Conservation (phyloP, 23 red algal genomes). For the Gracilaria gracilis region DNA sequence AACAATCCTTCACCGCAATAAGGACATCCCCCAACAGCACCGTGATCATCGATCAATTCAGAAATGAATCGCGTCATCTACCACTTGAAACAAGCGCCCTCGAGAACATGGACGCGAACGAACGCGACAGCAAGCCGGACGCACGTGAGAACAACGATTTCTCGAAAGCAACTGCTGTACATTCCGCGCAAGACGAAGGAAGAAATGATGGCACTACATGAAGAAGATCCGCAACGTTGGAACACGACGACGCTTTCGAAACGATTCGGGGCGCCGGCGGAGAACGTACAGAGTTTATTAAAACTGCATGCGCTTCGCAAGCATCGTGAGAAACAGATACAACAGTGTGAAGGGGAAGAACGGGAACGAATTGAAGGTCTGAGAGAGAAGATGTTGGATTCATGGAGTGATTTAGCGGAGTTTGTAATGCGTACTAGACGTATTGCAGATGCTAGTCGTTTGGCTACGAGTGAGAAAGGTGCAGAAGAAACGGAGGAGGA, state of each 20-base stretch:
- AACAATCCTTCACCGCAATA: no score
- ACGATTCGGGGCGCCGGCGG: not conserved
- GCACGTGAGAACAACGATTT: not conserved
- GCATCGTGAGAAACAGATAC: not conserved
- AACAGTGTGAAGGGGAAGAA: not conserved
- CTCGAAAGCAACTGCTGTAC: not conserved
- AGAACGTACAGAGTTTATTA: conserved; percentile 25
- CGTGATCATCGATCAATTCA: not conserved
- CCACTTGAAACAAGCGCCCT: not conserved
- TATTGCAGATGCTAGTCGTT: conserved; percentile 5
- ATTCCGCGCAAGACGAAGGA: conserved; percentile 28
- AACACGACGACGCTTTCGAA: conserved; percentile 16
- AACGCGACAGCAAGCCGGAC: not conserved
- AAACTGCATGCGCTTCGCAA: not conserved
- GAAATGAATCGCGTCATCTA: not conserved
- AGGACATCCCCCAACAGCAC: no score
- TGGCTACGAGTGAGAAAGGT: not conserved
- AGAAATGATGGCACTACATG: conserved; percentile 51
- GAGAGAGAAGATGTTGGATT: not conserved
- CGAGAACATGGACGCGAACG: not conserved
- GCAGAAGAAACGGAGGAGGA: not conserved
- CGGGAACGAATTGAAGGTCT: not conserved
- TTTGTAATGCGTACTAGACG: not conserved
- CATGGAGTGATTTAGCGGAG: conserved; percentile 26
- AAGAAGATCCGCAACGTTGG: conserved; percentile 44